Evolutionary conservation across 2,329 filamentous ascomycete genomes (phyloP), one percentile per base, ranked within the genome.

Genomic region (Monilinia vaccinii-corymbosi): DNA sequence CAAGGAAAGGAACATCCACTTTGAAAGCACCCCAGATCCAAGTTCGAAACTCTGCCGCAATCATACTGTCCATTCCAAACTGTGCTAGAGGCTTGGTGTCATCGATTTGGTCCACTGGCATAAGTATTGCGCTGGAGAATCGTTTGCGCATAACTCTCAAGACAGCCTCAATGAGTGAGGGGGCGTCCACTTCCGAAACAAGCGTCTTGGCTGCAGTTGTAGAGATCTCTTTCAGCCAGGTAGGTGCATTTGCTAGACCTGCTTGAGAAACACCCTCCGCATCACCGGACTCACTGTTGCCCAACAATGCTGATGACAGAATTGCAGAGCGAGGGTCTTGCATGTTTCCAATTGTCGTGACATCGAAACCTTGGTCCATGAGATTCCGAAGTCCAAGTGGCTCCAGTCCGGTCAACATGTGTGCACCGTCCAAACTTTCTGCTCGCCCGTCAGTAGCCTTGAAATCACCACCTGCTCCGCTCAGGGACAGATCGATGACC

Each of bases 21-120:
- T 66, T 68, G 57, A 74, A 71, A 11, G 65, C 62, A 7, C 65
- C 60, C 51, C 67, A 75, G 32, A 75, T 67, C 72, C 72, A 75
- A 0, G 68, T 68, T 18, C 75, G 68, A 49, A 76, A 72, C 62
- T 77, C 75, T 11, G 72, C 68, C 0, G 69, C 74, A 40, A 77
- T 68, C 72, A 77, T 75, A 57, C 72, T 74, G 61, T 77, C 75
- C 18, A 77, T 63, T 8, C 75, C 75, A 60, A 71, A 76, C 1
- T 63, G 56, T 0, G 67, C 55, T 4, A 77, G 61, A 10, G 71
- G 58, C 53, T 66, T 68, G 21, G 57, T 45, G 4, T 46, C 56
- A 11, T 71, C 67, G 3, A 74, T 61, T 25, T 71, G 56, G 5
- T 72, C 72, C 0, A 61, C 14, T 4, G 63, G 66, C 21, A 70